phyloP scores from a whole-genome alignment of 2,329 filamentous ascomycete genomes.

The Curvularia eragrostidis region DNA sequence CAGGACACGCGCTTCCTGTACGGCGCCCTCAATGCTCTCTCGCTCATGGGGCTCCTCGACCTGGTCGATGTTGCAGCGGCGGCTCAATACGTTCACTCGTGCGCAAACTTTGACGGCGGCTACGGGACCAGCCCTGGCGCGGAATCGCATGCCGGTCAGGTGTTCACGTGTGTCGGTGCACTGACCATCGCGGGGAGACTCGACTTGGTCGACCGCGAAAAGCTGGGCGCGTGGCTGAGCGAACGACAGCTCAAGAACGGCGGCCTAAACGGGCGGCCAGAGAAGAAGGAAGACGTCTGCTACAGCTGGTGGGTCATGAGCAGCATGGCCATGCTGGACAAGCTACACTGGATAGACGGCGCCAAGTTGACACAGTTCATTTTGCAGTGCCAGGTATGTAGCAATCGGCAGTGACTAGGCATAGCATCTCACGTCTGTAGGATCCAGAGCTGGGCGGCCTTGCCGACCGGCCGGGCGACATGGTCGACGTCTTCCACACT shows the following conservation, averaged over 20 bases:
- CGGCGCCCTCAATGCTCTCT: conserved; percentile 86
- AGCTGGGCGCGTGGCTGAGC: conserved; percentile 86
- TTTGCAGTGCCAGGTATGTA: conserved; percentile 74
- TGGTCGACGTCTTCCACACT: conserved; percentile 98
- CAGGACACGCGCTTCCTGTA: conserved; percentile 95
- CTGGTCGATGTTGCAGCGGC: conserved; percentile 81
- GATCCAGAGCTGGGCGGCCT: conserved; percentile 84
- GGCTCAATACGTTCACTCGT: conserved; percentile 78
- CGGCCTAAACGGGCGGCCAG: conserved; percentile 90
- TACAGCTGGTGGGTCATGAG: conserved; percentile 99
- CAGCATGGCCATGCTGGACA: conserved; percentile 86
- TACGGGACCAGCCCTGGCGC: conserved; percentile 90
- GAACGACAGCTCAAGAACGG: conserved; percentile 88
- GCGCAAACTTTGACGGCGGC: conserved; percentile 92
- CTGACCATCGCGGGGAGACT: conserved; percentile 82
- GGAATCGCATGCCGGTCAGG: conserved; percentile 93
- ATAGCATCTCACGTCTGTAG: conserved; percentile 37
- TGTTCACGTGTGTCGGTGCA: conserved; percentile 91
- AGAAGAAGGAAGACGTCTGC: conserved; percentile 96
- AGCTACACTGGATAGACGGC: conserved; percentile 91
- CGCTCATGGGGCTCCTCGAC: conserved; percentile 75
- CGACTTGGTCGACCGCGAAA: conserved; percentile 82
- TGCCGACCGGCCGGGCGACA: conserved; percentile 87
- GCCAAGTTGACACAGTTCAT: conserved; percentile 82
- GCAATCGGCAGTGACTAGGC: neutral